Percentiles rank a stretch among this genome's conserved stretches.
phyloP scores from a whole-genome alignment of 2,329 filamentous ascomycete species.

The Scedosporium aurantiacum region DNA sequence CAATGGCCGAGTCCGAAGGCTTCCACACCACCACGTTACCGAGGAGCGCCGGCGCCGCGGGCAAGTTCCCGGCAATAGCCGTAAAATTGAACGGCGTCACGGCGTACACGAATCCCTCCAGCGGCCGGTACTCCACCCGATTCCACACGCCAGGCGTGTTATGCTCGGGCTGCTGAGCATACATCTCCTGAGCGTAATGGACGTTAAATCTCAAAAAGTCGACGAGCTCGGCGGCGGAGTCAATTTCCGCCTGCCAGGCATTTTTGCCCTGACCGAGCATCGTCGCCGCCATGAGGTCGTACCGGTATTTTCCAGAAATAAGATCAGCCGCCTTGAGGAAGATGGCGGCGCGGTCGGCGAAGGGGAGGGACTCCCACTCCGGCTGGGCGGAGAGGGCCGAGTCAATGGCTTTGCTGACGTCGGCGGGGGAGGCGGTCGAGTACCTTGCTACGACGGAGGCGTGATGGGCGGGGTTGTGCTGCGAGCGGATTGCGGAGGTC shows the following conservation, averaged over 20 bases:
- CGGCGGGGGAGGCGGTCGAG: slow-evolving; percentile 64
- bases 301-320: slow-evolving; percentile 83
- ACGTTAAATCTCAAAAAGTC: slow-evolving; percentile 95
- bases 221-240: slow-evolving; percentile 80
- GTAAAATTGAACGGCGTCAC: slow-evolving; percentile 97
- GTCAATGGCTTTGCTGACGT: slow-evolving; percentile 72
- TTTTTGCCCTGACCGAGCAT: slow-evolving; percentile 98
- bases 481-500: slow-evolving; percentile 53
- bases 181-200: slow-evolving; percentile 83
- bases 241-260: slow-evolving; percentile 98
- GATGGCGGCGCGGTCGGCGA: slow-evolving; percentile 80
- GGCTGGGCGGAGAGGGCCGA: slow-evolving; percentile 77
- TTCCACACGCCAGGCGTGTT: slow-evolving; percentile 84
- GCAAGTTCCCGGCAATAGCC: slow-evolving; percentile 80
- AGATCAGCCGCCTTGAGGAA: slow-evolving; percentile 95
- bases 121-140: slow-evolving; percentile 74
- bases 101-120: slow-evolving; percentile 93
- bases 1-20: slow-evolving; percentile 79
- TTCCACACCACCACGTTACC: slow-evolving; percentile 97
- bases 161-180: slow-evolving; percentile 75
- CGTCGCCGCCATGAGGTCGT: slow-evolving; percentile 90
- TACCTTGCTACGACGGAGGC: slow-evolving; percentile 67
- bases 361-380: slow-evolving; percentile 76
- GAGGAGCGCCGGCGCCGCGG: slow-evolving; percentile 72
- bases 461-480: slow-evolving; percentile 78